phyloP scores from a whole-genome alignment of 805 yeast genomes.

The Lipomyces japonicus region DNA sequence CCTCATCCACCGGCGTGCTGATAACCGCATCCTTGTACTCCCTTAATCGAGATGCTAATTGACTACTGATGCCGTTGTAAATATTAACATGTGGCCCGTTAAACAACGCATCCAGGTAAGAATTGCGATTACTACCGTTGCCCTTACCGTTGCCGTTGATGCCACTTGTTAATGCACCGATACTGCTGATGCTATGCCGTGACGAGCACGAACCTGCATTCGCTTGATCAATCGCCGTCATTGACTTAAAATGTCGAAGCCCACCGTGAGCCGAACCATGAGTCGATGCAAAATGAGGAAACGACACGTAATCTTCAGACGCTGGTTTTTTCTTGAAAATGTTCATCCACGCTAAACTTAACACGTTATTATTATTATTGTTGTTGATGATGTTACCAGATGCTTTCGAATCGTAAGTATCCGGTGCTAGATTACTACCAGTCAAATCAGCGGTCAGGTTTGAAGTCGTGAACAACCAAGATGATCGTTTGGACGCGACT shows the following conservation, averaged over 20 bases:
- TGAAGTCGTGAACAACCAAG: background rate
- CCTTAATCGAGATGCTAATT: too few species aligned
- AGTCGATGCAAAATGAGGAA: slow-evolving; percentile 11
- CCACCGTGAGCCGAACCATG: background rate
- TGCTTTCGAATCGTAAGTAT: too few species aligned
- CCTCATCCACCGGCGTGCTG: slow-evolving; percentile 7
- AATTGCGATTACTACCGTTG: background rate
- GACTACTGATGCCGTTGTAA: background rate
- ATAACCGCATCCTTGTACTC: background rate
- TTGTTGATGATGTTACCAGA: background rate
- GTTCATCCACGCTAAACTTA: slow-evolving; percentile 5
- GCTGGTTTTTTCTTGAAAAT: slow-evolving; percentile 2
- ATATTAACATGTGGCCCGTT: background rate
- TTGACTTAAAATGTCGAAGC: background rate
- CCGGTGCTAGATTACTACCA: too few species aligned
- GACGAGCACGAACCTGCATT: background rate
- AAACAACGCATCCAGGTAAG: too few species aligned
- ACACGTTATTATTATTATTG: background rate
- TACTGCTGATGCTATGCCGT: slow-evolving; percentile 6
- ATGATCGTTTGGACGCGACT: background rate
- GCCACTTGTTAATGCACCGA: background rate
- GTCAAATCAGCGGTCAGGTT: too few species aligned
- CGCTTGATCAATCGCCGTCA: slow-evolving; percentile 1
- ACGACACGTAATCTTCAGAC: slow-evolving; percentile 20
- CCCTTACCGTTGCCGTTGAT: slow-evolving; percentile 5